Evolutionary conservation across 2,329 filamentous ascomycete species (phyloP).

Genomic region (Bipolaris zeicola): DNA sequence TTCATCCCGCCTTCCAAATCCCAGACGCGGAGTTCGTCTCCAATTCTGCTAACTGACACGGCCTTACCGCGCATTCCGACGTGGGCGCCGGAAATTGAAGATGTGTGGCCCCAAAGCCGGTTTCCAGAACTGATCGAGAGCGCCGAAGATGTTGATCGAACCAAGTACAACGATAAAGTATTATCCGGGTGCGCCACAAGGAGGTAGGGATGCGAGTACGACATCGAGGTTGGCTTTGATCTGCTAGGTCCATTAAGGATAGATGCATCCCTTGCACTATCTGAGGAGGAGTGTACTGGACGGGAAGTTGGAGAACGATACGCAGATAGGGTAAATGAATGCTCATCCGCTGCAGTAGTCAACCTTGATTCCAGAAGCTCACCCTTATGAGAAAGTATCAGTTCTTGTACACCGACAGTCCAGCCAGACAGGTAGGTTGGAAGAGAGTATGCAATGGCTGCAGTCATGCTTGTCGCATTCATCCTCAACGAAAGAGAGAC

Average conservation of each 20-base stretch:
- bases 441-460: conserved; percentile 85
- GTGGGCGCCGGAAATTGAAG: conserved; percentile 82
- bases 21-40: conserved; percentile 76
- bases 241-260: conserved; percentile 26
- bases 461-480: conserved; percentile 67
- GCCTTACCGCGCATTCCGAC: conserved; percentile 85
- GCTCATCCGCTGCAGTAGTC: conserved; percentile 57
- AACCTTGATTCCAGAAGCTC: conserved; percentile 56
- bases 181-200: conserved; percentile 85
- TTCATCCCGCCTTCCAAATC: conserved; percentile 76
- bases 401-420: conserved; percentile 90
- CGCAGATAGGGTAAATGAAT: conserved; percentile 50
- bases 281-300: conserved; percentile 36
- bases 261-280: conserved; percentile 27
- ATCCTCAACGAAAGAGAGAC: conserved; percentile 82
- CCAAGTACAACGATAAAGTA: conserved; percentile 80
- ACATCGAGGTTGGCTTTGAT: conserved; percentile 56
- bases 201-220: conserved; percentile 78
- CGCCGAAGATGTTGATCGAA: conserved; percentile 69
- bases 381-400: conserved; percentile 66
- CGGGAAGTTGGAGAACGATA: conserved; percentile 33
- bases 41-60: conserved; percentile 83
- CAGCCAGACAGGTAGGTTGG: conserved; percentile 78
- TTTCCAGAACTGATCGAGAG: conserved; percentile 75
- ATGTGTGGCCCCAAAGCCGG: conserved; percentile 89